Conservation (phyloP, 768 basidiomycete genomes). For the Panellus pusillus region DNA sequence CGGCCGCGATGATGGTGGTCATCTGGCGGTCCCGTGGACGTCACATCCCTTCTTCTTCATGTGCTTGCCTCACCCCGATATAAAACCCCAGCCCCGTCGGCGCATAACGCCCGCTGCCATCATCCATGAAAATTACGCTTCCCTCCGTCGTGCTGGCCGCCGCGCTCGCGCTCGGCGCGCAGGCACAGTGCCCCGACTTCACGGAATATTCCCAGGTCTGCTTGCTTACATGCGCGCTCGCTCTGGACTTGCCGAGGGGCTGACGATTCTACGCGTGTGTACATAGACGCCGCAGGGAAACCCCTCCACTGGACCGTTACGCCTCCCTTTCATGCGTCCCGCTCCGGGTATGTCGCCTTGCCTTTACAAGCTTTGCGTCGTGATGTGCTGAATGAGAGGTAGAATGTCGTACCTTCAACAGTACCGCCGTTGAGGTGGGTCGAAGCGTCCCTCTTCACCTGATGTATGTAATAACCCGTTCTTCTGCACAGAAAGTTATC, state of each 20-base stretch:
- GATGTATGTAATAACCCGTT: neutral
- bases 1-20: too few relatives aligned
- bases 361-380: too few relatives aligned
- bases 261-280: neutral
- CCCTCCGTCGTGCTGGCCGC: neutral
- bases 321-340: conserved; percentile 74
- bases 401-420: conserved; percentile 75
- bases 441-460: neutral
- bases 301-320: conserved; percentile 58
- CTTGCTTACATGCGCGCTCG: too few relatives aligned
- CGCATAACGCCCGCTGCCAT: too few relatives aligned
- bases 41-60: too few relatives aligned
- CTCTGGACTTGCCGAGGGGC: too few relatives aligned
- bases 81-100: too few relatives aligned
- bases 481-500: conserved; percentile 58
- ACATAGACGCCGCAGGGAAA: conserved; percentile 66
- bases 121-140: too few relatives aligned
- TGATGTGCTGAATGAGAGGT: conserved; percentile 29
- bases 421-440: conserved; percentile 68
- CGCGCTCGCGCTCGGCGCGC: conserved; percentile 15
- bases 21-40: too few relatives aligned
- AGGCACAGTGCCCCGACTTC: conserved; percentile 46
- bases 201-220: conserved; percentile 26
- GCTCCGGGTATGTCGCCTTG: conserved; percentile 6
- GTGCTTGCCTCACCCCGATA: too few relatives aligned